phyloP scores from a whole-genome alignment of 225 moss, liverwort and hornwort genomes.

The Physcomitrellopsis africana region DNA sequence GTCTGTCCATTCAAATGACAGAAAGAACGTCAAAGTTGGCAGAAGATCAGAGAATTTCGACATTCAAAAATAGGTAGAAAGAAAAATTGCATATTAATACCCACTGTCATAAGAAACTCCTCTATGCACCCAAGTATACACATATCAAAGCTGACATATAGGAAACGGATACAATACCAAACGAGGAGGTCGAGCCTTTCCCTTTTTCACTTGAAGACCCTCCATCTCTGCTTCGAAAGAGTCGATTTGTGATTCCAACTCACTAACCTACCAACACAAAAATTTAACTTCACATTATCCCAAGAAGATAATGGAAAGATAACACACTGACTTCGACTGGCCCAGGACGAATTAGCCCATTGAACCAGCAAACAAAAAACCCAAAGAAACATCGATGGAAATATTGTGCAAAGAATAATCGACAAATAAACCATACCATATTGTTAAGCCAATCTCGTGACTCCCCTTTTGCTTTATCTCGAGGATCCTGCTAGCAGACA shows the following conservation, averaged over 20 bases:
- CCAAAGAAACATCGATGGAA: conserved; percentile 17
- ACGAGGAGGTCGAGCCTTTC: conserved; percentile 91
- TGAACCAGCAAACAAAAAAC: conserved; percentile 14
- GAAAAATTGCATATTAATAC: conserved; percentile 23
- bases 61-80: not conserved
- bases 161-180: conserved; percentile 60
- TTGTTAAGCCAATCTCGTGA: conserved; percentile 97
- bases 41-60: conserved; percentile 15
- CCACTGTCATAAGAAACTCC: conserved; percentile 19
- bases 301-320: conserved; percentile 8
- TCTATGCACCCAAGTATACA: conserved; percentile 13
- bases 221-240: conserved; percentile 99
- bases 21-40: conserved; percentile 24
- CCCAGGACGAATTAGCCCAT: conserved; percentile 11
- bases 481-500: conserved; percentile 82
- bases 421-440: conserved; percentile 55
- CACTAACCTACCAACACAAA: conserved; percentile 69
- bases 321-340: conserved; percentile 4
- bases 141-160: conserved; percentile 12
- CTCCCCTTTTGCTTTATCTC: conserved; percentile 99
- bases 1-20: conserved; percentile 48
- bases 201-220: conserved; percentile 90
- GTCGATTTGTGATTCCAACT: conserved; percentile 91
- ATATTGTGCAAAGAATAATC: not conserved
- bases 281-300: conserved; percentile 25